Percentiles rank a stretch among this genome's conserved stretches.
Conservation (phyloP, 2,329 filamentous ascomycete genomes). For the Sporothrix euskadiensis region DNA sequence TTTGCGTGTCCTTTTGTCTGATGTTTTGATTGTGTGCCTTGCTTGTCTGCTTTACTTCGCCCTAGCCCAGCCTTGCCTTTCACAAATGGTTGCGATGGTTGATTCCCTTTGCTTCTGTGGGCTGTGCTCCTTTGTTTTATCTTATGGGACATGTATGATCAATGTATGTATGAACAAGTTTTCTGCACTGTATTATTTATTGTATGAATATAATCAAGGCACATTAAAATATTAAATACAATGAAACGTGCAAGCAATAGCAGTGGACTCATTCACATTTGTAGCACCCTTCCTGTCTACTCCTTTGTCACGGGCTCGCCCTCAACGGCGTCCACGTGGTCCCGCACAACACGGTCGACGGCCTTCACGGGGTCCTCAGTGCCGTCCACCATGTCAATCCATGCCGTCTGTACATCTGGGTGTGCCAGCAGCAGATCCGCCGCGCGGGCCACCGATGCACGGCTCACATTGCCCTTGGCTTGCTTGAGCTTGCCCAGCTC, state of each 20-base stretch:
- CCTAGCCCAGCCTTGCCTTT: not conserved
- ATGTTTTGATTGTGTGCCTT: not conserved
- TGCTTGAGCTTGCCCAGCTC: slow-evolving; percentile 49
- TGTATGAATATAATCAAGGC: not conserved
- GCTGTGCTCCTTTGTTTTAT: not conserved
- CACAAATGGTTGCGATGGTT: not conserved
- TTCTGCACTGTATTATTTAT: not conserved
- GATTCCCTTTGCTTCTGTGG: slow-evolving; percentile 6
- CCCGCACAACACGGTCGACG: slow-evolving; percentile 51
- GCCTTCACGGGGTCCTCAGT: slow-evolving; percentile 51
- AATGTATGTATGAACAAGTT: not conserved
- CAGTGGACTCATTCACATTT: not conserved
- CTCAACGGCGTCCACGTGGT: slow-evolving; percentile 54
- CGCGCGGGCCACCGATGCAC: slow-evolving; percentile 61
- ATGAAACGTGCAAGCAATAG: not conserved
- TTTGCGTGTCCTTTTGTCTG: not conserved
- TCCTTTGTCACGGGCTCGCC: slow-evolving; percentile 46
- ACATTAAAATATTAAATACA: not conserved
- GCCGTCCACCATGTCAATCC: slow-evolving; percentile 59
- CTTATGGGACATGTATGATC: not conserved
- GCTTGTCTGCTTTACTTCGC: not conserved
- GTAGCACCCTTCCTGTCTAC: not conserved
- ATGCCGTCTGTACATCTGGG: slow-evolving; percentile 48
- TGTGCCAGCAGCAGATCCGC: slow-evolving; percentile 57
- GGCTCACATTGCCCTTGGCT: slow-evolving; percentile 47